Conservation (phyloP, 495 filamentous ascomycete genomes). For the Hypoxylon fuscum region DNA sequence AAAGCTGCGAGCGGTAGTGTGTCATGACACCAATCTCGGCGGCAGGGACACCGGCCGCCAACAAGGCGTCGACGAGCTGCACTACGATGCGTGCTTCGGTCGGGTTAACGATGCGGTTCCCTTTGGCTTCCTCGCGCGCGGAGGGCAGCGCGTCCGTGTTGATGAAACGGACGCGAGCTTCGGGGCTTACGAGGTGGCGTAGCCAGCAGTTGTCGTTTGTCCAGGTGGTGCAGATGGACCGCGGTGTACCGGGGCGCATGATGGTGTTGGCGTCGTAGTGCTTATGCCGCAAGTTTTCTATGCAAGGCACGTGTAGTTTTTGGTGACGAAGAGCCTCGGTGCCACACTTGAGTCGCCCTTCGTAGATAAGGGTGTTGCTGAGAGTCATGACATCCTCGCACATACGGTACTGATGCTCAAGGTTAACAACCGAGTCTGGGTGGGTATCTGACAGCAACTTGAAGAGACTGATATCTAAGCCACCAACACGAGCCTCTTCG, state of each 20-base stretch:
- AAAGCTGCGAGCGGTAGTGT: slow-evolving; percentile 94
- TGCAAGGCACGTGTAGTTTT: slow-evolving; percentile 63
- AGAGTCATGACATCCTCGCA: slow-evolving; percentile 94
- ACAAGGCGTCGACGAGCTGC: slow-evolving; percentile 80
- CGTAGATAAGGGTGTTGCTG: slow-evolving; percentile 92
- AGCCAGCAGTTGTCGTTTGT: slow-evolving; percentile 76
- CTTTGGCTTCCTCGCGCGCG: slow-evolving; percentile 74
- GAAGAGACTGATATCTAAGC: slow-evolving; percentile 92
- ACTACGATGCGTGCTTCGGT: slow-evolving; percentile 77
- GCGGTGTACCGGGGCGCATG: slow-evolving; percentile 41
- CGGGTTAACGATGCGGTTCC: slow-evolving; percentile 86
- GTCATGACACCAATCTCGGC: slow-evolving; percentile 93
- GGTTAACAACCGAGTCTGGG: slow-evolving; percentile 83
- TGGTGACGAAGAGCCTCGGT: slow-evolving; percentile 75
- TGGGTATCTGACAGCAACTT: slow-evolving; percentile 89
- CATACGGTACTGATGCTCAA: slow-evolving; percentile 98
- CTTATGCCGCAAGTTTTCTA: slow-evolving; percentile 64
- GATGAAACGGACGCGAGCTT: slow-evolving; percentile 78
- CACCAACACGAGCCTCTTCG: slow-evolving; percentile 82
- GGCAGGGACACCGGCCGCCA: slow-evolving; percentile 76
- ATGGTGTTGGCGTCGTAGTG: slow-evolving; percentile 59
- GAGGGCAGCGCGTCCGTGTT: slow-evolving; percentile 81
- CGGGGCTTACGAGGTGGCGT: slow-evolving; percentile 74
- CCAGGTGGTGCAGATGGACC: slow-evolving; percentile 63
- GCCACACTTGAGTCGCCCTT: slow-evolving; percentile 88